A percentile compares a stretch with the other conserved stretches of the same genome.
These are phyloP conservation scores for Ophiostoma perfectum DNA, from an alignment of 2,329 filamentous ascomycete species.

Conservation along the genomic window DNA sequence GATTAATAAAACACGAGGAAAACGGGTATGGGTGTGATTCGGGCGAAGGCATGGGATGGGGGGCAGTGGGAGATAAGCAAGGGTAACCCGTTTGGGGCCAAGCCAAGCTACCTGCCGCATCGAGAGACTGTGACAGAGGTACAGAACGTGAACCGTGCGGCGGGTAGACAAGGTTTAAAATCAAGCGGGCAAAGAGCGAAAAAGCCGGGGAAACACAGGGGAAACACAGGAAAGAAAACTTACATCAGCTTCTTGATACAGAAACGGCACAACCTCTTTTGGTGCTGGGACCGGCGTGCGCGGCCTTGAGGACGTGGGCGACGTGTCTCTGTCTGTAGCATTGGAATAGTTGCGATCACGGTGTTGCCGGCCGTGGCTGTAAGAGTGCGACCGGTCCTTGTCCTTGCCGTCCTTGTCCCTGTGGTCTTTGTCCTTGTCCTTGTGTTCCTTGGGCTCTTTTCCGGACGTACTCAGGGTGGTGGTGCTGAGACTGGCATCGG, in stretches of 20 bases:
- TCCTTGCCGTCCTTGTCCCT: neutral
- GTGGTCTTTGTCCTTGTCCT: neutral
- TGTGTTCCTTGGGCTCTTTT: neutral
- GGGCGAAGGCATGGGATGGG: neutral
- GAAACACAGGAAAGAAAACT: constrained; percentile 32
- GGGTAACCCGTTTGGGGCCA: neutral
- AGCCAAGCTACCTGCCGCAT: neutral
- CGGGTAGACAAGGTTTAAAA: neutral
- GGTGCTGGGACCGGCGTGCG: constrained; percentile 81
- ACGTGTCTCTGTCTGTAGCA: constrained; percentile 66
- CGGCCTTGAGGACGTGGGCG: constrained; percentile 70
- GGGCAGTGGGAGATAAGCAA: neutral
- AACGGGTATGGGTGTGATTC: neutral
- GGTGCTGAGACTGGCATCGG: constrained; percentile 59
- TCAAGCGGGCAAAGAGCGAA: neutral
- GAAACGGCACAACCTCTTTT: constrained; percentile 94
- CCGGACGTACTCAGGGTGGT: constrained; percentile 22
- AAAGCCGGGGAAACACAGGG: constrained; percentile 15
- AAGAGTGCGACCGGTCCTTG: constrained; percentile 53
- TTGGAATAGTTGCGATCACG: constrained; percentile 78
- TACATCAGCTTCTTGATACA: constrained; percentile 82
- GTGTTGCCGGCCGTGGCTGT: constrained; percentile 54
- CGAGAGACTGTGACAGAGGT: neutral
- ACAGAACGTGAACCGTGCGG: neutral
- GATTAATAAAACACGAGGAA: neutral